Evolutionary conservation across 257 asterid genomes (phyloP).

Genomic region (Handroanthus guayacan): DNA sequence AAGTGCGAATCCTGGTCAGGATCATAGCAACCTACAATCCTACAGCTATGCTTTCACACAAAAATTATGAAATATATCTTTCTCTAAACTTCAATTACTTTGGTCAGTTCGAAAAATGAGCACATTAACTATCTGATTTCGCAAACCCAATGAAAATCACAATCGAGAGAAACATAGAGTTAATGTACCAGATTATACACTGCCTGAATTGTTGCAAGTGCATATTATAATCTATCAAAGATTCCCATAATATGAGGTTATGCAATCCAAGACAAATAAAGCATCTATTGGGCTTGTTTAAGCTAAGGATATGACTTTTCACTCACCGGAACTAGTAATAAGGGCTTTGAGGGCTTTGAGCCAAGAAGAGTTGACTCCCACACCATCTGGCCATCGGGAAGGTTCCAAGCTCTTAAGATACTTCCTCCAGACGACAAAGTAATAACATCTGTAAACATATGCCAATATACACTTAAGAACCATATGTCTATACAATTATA

Average conservation of each 20-base stretch:
- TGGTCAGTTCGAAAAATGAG: conserved; percentile 22
- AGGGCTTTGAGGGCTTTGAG: conserved; percentile 61
- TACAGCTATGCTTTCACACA: conserved; percentile 20
- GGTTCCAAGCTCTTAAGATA: conserved; percentile 96
- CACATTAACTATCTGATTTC: conserved; percentile 11
- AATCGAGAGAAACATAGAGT: conserved; percentile 8
- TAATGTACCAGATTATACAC: neutral
- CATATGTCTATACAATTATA: conserved; percentile 20
- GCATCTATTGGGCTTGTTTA: neutral
- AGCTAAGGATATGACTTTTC: conserved; percentile 25
- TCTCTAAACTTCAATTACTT: conserved; percentile 8
- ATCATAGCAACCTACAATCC: conserved; percentile 16
- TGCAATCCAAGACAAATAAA: conserved; percentile 23
- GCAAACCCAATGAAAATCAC: conserved; percentile 10
- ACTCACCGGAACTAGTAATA: conserved; percentile 82
- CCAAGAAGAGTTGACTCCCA: conserved; percentile 89
- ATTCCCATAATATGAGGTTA: conserved; percentile 1
- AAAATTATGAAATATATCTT: conserved; percentile 11
- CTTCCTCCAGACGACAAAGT: conserved; percentile 88
- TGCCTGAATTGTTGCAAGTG: conserved; percentile 11
- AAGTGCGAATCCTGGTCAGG: neutral
- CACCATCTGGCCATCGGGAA: conserved; percentile 99
- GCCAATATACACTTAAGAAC: conserved; percentile 16
- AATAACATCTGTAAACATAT: conserved; percentile 73
- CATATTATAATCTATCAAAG: conserved; percentile 21